These are phyloP conservation scores for Botrytis deweyae DNA, from an alignment of 2,329 filamentous ascomycete species.

Conservation along the genomic window DNA sequence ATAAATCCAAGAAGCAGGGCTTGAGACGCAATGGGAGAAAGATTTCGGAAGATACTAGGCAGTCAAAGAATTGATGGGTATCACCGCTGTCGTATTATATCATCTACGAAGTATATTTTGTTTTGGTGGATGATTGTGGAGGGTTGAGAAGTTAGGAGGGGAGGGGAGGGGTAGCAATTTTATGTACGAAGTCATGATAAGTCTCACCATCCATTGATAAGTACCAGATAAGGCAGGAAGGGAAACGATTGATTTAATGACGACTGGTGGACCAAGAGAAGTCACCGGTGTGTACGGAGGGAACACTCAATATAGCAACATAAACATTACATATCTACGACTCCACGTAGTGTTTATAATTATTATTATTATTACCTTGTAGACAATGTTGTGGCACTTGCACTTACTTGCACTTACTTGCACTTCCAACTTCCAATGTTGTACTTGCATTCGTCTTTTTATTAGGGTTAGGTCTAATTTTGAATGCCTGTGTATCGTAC, in stretches of 20 bases:
- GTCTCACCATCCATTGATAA: background rate
- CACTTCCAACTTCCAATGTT: too few relatives aligned
- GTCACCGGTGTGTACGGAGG: background rate
- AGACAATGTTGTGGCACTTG: background rate
- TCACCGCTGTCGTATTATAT: background rate
- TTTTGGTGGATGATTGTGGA: background rate
- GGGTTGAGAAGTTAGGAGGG: background rate
- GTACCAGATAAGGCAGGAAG: background rate
- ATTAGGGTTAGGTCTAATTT: conserved; percentile 7
- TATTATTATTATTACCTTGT: background rate
- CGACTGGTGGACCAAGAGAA: background rate
- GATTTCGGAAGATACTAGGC: background rate
- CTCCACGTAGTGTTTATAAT: background rate
- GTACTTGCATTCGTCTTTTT: background rate
- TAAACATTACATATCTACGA: background rate
- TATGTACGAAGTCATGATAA: background rate
- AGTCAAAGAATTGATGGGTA: background rate
- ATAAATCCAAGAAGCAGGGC: background rate
- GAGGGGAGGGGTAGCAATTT: background rate
- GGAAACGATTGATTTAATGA: conserved; percentile 7
- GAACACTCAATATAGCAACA: background rate
- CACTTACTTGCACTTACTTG: background rate
- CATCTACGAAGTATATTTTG: too few relatives aligned
- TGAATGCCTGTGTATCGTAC: background rate
- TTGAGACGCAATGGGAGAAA: background rate